Evolutionary conservation across 192 early-diverging fungal genomes (phyloP).

Genomic region (Phlyctochytrium bullatum): DNA sequence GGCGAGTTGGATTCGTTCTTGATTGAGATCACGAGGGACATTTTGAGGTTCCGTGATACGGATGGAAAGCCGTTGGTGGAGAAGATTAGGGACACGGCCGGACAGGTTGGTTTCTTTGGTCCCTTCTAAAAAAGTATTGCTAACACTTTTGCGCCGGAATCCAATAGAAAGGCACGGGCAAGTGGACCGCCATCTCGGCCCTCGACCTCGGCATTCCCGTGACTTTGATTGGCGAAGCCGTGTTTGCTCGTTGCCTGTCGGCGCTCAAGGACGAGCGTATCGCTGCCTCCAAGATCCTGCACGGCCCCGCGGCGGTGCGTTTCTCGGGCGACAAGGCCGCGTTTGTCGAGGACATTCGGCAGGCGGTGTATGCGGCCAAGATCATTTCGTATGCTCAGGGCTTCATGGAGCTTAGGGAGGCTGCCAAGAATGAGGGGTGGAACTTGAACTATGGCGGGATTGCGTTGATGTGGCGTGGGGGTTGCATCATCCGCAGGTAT

Average conservation of each 20-base stretch:
- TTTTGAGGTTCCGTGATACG: conserved; percentile 88
- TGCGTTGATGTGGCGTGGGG: conserved; percentile 99
- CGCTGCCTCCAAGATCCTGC: conserved; percentile 81
- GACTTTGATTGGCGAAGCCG: conserved; percentile 97
- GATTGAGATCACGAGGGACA: conserved; percentile 93
- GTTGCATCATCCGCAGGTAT: conserved; percentile 93
- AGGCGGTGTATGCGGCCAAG: conserved; percentile 97
- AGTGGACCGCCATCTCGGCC: conserved; percentile 96
- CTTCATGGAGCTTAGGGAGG: conserved; percentile 98
- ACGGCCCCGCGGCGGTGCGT: conserved; percentile 63
- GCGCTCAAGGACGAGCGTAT: conserved; percentile 95
- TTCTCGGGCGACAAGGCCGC: conserved; percentile 85
- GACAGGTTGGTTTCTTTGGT: conserved; percentile 53
- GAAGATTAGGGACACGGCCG: conserved; percentile 95
- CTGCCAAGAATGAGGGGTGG: conserved; percentile 88
- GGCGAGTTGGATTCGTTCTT: conserved; percentile 96
- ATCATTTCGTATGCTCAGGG: conserved; percentile 98
- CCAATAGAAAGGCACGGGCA: conserved; percentile 85
- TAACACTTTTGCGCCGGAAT: conserved; percentile 4
- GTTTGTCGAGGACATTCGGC: conserved; percentile 85
- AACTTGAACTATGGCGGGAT: conserved; percentile 97
- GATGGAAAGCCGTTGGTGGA: conserved; percentile 86
- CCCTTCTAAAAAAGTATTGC: not conserved
- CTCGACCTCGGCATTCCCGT: conserved; percentile 95
- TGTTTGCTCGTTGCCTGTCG: conserved; percentile 95